Base-by-base conservation (phyloP, 2,329 filamentous ascomycete species). In the Diplodia intermedia region DNA sequence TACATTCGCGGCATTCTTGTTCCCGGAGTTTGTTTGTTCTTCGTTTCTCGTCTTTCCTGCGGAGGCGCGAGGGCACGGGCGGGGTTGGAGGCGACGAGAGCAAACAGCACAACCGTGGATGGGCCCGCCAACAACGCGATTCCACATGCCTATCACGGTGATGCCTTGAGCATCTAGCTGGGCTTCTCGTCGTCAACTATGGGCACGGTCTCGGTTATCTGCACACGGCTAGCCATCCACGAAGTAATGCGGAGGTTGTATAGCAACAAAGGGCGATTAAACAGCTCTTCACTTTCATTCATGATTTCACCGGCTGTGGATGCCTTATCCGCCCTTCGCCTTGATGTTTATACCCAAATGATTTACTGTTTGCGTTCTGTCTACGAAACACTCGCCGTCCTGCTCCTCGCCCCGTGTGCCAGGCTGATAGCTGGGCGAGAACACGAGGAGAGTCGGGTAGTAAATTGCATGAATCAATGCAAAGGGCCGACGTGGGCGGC, bases 321-420 rank as follows among this genome's bases (percentile, higher is more conserved):
- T 52, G 60, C 60, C 47, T 49, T 38, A 47, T 7, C 18, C 31
- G 57, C 40, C 57, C 57, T 9, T 36, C 18, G 40, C 57, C 43
- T 52, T 52, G 43, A 63, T 63, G 60, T 63, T 63, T 26, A 63
- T 63, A 63, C 60, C 60, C 60, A 52, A 53, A 63, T 63, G 60
- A 52, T 62, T 63, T 50, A 57, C 40, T 62, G 15, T 52, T 52
- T 18, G 47, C 43, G 43, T 63, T 63, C 47, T 50, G n/a, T 33
- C 29, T 23, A 23, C 47, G 15, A 53, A 26, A 23, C 11, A 7
- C 15, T 26, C 43, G 31, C n/a, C 9, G n/a, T 63, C 18, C 43
- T 26, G 18, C 12, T 49, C 47, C n/a, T 49, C 26, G 40, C 57
- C 15, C 15, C 15, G 20, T 31, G 31, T 18, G 33, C 29, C 18